Evolutionary conservation across 176 grass and related monocot genomes (phyloP).

Genomic region (bread wheat (Triticum aestivum)): IWGSC_CS_RefSeq_v2.1 NC_057796.1:470101569-470102068

Average conservation of each 20-base stretch:
- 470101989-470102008: constrained; percentile 62
- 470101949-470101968: not conserved
- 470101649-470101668: too few relatives aligned
- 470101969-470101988: constrained; percentile 51
- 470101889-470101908: not conserved
- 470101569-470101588: not conserved
- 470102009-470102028: constrained; percentile 36
- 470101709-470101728: too few relatives aligned
- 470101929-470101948: not conserved
- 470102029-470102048: not conserved
- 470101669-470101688: too few relatives aligned
- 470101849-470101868: not conserved
- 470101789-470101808: not conserved
- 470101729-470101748: not conserved
- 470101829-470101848: not conserved
- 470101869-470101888: not conserved
- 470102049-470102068: too few relatives aligned
- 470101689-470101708: not conserved
- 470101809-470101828: not conserved
- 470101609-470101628: not conserved
- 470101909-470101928: not conserved
- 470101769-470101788: not conserved
- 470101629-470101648: too few relatives aligned
- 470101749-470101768: not conserved
- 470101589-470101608: not conserved